A percentile compares a stretch with the other conserved stretches of the same genome.
phyloP scores from a whole-genome alignment of 2,329 filamentous ascomycete species.

The Talaromyces sp. region DNA sequence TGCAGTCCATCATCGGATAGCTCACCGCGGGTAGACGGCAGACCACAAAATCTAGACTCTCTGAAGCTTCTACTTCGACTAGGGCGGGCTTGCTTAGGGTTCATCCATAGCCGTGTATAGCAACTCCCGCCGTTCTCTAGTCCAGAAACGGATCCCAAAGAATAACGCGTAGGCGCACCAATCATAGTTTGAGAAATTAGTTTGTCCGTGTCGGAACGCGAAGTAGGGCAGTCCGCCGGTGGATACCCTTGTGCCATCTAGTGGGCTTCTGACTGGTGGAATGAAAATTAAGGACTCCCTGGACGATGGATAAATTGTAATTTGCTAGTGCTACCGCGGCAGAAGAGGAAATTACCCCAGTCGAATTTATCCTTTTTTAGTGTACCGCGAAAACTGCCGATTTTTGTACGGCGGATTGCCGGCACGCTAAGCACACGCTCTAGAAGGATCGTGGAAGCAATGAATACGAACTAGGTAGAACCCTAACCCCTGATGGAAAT shows the following conservation, averaged over 20 bases:
- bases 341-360: background rate
- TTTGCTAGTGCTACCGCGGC: background rate
- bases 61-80: background rate
- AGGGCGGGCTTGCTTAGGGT: background rate
- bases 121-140: background rate
- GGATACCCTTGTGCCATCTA: background rate
- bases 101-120: background rate
- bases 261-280: background rate
- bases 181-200: background rate
- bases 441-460: conserved; percentile 3
- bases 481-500: background rate
- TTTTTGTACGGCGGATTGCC: background rate
- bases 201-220: background rate
- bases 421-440: background rate
- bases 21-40: background rate
- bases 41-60: background rate
- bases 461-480: background rate
- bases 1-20: background rate
- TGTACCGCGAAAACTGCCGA: background rate
- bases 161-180: background rate
- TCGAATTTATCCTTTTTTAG: background rate
- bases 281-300: background rate
- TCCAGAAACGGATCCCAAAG: background rate
- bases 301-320: background rate
- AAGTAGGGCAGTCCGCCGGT: background rate